Base-by-base conservation (phyloP, 768 basidiomycete species). In the Mycena pura region DNA sequence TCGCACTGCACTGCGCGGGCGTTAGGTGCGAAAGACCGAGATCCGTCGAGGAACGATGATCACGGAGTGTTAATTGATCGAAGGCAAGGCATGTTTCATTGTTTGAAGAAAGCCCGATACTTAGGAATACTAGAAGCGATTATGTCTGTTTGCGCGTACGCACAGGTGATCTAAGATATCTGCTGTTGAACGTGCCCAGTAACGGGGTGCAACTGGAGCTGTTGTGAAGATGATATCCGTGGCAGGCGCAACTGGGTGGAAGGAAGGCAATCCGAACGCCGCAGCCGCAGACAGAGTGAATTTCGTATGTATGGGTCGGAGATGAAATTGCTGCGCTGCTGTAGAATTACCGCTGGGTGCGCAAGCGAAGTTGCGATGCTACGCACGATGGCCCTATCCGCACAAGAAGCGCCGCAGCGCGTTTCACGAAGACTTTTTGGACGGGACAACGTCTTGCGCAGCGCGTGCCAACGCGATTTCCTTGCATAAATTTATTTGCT, bases 391-490 rank as follows among this genome's bases (percentile, higher is more conserved):
- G 38, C n/a, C 29, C 24, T n/a, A n/a, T 40, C 39, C 38, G 15
- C 39, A 15, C 40, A 29, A 31, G 34, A 24, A 17, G 29, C 19
- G n/a, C 51, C 39, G 39, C 24, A 34, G 39, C 40, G 31, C 29
- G 28, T 4, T 27, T 47, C 49, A 60, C 25, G 43, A 48, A 41
- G 47, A 25, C 11, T n/a, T 53, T n/a, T 62, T 50, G 15, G 64
- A 65, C 10, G 60, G 64, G 5, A 66, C 28, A 22, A 39, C 57
- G 15, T 17, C 46, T 48, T 66, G 64, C 36, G 64, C 64, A 49
- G 64, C 60, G 47, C n/a, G 64, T 10, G 64, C 64, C 6, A 66
- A 38, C 40, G 64, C 60, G 21, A 34, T 39, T 55, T 62, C 60
- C 64, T 66, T 14, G 19, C 25, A 54, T 15, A 22, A 24, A 22